A percentile compares a stretch with the other conserved stretches of the same genome.
phyloP scores from a whole-genome alignment of 306 rosid species.

The Lupinus albus region DNA sequence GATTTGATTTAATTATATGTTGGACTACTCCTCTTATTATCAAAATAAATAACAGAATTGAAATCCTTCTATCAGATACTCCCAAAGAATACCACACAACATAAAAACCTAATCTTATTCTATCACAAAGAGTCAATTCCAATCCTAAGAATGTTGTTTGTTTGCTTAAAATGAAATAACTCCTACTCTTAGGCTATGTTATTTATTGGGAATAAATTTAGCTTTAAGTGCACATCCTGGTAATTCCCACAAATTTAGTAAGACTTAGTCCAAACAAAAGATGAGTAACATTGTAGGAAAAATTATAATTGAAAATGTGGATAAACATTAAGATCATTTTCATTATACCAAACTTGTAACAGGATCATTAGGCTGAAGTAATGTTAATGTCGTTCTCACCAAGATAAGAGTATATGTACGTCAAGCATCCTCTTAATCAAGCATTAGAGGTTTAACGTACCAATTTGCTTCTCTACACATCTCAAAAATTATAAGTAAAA shows the following conservation, averaged over 20 bases:
- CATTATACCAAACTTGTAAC: background rate
- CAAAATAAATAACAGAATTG: no score
- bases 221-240: background rate
- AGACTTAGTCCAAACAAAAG: background rate
- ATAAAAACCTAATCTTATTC: background rate
- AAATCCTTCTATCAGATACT: background rate
- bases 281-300: background rate
- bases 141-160: background rate
- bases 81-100: background rate
- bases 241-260: background rate
- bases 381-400: constrained; percentile 18
- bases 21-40: no score
- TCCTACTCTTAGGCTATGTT: background rate
- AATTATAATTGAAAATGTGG: background rate
- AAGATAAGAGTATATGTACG: background rate
- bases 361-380: background rate
- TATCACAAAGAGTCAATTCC: background rate
- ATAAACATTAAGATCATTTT: constrained; percentile 24
- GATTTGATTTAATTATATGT: no score
- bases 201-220: constrained; percentile 7
- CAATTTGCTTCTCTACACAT: no score
- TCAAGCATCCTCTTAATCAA: constrained; percentile 21
- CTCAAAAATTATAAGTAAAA: no score
- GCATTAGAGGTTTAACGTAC: no score
- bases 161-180: constrained; percentile 10